These are phyloP conservation scores for Exserohilum rostratum DNA, from an alignment of 2,329 filamentous ascomycete genomes.

Conservation along the genomic window DNA sequence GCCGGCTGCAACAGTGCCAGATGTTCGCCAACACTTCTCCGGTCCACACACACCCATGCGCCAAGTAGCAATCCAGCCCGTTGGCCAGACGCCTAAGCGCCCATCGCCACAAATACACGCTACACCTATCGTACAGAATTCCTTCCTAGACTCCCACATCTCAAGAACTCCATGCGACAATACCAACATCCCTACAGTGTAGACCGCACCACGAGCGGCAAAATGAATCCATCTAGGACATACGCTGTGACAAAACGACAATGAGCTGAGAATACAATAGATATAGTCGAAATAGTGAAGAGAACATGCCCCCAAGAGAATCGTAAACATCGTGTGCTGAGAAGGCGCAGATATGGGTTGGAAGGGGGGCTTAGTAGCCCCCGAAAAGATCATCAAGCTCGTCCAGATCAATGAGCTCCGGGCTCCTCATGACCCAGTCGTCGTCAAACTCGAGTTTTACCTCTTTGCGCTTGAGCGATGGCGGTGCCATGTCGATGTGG, in stretches of 20 bases:
- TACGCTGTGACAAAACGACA: constrained; percentile 24
- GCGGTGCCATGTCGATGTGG: constrained; percentile 42
- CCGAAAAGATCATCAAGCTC: constrained; percentile 63
- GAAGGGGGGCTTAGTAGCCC: constrained; percentile 13
- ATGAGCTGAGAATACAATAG: constrained; percentile 23
- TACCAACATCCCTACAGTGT: constrained; percentile 30
- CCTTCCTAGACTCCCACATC: constrained; percentile 33
- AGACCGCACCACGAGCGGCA: constrained; percentile 41
- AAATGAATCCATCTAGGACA: constrained; percentile 40
- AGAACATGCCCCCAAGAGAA: constrained; percentile 34
- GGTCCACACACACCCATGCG: constrained; percentile 19
- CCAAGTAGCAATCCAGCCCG: constrained; percentile 40
- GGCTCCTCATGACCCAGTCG: constrained; percentile 62
- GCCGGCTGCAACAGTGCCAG: constrained; percentile 15
- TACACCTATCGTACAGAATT: constrained; percentile 40
- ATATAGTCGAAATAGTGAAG: constrained; percentile 32
- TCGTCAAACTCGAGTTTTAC: constrained; percentile 40
- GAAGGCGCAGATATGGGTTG: constrained; percentile 11
- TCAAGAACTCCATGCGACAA: constrained; percentile 38
- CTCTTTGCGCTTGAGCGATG: constrained; percentile 39
- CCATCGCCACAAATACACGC: constrained; percentile 30
- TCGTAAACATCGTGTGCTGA: constrained; percentile 39
- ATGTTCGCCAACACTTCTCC: constrained; percentile 12
- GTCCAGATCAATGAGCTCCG: constrained; percentile 88
- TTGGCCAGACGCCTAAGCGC: constrained; percentile 26